Percentiles rank a stretch among this genome's conserved stretches.
Evolutionary conservation across 208 protist species (phyloP).

Genomic region (Naegleria lovaniensis): DNA sequence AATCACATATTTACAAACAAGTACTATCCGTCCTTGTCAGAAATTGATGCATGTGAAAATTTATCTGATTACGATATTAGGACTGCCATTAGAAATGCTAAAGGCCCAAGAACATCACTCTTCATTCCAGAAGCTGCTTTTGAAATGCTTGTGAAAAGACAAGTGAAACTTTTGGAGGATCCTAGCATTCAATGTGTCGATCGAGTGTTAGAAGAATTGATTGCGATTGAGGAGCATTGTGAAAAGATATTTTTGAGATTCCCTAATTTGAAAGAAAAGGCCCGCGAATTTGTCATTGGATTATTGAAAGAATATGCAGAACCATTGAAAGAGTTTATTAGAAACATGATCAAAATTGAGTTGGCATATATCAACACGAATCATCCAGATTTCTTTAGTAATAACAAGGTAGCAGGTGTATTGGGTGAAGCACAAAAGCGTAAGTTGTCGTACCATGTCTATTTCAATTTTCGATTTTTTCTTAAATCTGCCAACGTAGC

Average conservation of each 20-base stretch:
- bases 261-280: conserved; percentile 69
- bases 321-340: conserved; percentile 73
- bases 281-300: conserved; percentile 70
- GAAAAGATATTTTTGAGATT: conserved; percentile 58
- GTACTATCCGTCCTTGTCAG: conserved; percentile 59
- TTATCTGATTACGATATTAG: conserved; percentile 86
- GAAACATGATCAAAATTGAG: conserved; percentile 85
- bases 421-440: neutral
- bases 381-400: conserved; percentile 66
- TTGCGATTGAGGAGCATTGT: conserved; percentile 70
- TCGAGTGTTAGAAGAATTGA: conserved; percentile 89
- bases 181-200: conserved; percentile 87
- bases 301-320: conserved; percentile 68
- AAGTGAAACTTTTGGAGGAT: conserved; percentile 85
- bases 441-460: too few relatives aligned
- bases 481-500: too few relatives aligned
- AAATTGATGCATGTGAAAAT: conserved; percentile 76
- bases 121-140: conserved; percentile 95
- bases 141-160: conserved; percentile 84
- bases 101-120: conserved; percentile 85
- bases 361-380: conserved; percentile 94
- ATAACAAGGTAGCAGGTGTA: neutral
- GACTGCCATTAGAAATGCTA: conserved; percentile 88
- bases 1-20: conserved; percentile 81
- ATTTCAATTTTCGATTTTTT: too few relatives aligned